These are phyloP conservation scores for Salpingoeca rosetta DNA, from an alignment of 78 protist genomes.

Conservation along the genomic window DNA sequence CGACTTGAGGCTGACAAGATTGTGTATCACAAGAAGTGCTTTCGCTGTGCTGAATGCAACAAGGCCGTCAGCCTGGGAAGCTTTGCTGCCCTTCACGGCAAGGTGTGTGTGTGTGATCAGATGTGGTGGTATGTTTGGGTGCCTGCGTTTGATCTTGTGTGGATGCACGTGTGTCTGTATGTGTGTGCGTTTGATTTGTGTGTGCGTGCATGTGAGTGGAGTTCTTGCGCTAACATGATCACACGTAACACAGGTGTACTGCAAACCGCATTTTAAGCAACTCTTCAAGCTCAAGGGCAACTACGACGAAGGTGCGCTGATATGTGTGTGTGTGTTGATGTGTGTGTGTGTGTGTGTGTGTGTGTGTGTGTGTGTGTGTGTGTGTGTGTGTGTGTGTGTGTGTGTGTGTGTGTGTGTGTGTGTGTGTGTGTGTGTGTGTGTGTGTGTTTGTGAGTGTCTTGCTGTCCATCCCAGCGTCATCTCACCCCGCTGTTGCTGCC, in stretches of 20 bases:
- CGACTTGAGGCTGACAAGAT: constrained; percentile 11
- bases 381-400: too few relatives aligned
- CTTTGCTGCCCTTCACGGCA: constrained; percentile 11
- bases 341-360: too few relatives aligned
- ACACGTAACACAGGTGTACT: not conserved
- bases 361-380: too few relatives aligned
- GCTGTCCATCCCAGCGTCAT: too few relatives aligned
- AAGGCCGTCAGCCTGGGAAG: constrained; percentile 15
- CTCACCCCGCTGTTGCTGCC: too few relatives aligned
- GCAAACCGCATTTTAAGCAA: constrained; percentile 44
- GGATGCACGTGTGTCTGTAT: too few relatives aligned
- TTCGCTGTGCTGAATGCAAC: constrained; percentile 24
- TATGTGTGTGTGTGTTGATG: too few relatives aligned
- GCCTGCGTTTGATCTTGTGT: not conserved
- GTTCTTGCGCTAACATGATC: not conserved
- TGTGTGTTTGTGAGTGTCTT: too few relatives aligned
- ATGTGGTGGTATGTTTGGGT: not conserved
- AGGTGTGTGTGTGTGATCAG: not conserved
- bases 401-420: too few relatives aligned
- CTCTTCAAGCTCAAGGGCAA: constrained; percentile 37
- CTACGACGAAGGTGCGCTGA: constrained; percentile 32
- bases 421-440: too few relatives aligned
- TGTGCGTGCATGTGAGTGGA: not conserved
- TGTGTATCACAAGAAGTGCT: constrained; percentile 27
- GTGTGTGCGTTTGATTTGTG: too few relatives aligned